Conservation (phyloP, 345 rosid species). For the Aquilaria sinensis region DNA sequence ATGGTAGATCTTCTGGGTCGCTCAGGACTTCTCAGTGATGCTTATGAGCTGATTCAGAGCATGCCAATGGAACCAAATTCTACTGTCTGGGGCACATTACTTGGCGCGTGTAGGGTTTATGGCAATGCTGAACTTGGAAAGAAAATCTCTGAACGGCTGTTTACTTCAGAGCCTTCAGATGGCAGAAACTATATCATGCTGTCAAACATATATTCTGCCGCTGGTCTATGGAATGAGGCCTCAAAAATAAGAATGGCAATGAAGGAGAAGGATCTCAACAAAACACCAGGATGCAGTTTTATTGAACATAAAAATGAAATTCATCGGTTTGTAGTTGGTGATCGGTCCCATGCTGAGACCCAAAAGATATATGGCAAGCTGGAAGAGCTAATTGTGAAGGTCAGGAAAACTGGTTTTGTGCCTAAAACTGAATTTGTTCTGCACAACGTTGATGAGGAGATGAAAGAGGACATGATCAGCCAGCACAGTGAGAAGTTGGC, state of each 20-base stretch:
- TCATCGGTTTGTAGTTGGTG: slow-evolving; percentile 52
- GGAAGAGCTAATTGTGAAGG: slow-evolving; percentile 37
- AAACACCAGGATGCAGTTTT: slow-evolving; percentile 59
- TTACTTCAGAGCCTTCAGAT: slow-evolving; percentile 50
- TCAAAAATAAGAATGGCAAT: slow-evolving; percentile 42
- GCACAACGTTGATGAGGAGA: slow-evolving; percentile 64
- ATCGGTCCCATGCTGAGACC: slow-evolving; percentile 52
- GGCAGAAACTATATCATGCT: slow-evolving; percentile 61
- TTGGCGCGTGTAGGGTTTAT: slow-evolving; percentile 63
- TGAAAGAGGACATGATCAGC: slow-evolving; percentile 54
- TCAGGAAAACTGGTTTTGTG: slow-evolving; percentile 32
- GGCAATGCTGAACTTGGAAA: slow-evolving; percentile 37
- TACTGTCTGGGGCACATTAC: slow-evolving; percentile 77
- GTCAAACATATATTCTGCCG: slow-evolving; percentile 63
- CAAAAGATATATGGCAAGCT: slow-evolving; percentile 43
- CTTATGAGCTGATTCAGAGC: slow-evolving; percentile 36
- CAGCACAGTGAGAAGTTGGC: slow-evolving; percentile 74
- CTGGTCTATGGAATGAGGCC: slow-evolving; percentile 57
- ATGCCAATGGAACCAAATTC: slow-evolving; percentile 71
- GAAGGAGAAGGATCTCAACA: slow-evolving; percentile 43
- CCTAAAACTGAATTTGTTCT: slow-evolving; percentile 58
- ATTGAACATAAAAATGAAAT: slow-evolving; percentile 49
- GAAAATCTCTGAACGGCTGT: slow-evolving; percentile 49
- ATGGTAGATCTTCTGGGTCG: slow-evolving; percentile 78
- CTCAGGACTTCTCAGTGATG: slow-evolving; percentile 50